Conservation (phyloP, 2,329 filamentous ascomycete genomes). For the Exophiala sp. region DNA sequence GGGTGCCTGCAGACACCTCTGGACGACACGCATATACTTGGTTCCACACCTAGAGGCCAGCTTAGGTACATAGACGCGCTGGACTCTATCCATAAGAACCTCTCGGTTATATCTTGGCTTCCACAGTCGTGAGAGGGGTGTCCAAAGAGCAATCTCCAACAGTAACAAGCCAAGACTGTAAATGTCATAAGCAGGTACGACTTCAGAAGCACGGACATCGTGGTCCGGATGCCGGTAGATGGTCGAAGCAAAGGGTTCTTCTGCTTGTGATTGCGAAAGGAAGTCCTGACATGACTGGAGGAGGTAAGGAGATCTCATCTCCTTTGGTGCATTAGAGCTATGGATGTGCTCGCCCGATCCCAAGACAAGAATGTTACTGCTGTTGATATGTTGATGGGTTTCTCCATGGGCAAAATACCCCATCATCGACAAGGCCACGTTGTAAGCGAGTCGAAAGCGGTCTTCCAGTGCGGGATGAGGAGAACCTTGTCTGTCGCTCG, state of each 20-base stretch:
- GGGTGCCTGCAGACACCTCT: conserved; percentile 58
- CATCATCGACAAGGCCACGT: conserved; percentile 55
- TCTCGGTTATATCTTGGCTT: conserved; percentile 61
- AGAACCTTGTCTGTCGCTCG: conserved; percentile 35
- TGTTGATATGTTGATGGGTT: conserved; percentile 62
- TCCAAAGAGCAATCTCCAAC: conserved; percentile 63
- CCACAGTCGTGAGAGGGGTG: conserved; percentile 59
- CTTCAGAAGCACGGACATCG: conserved; percentile 18
- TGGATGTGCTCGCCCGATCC: conserved; percentile 20
- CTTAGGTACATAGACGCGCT: conserved; percentile 60
- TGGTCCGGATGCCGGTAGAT: conserved; percentile 60
- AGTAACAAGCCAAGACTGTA: conserved; percentile 61
- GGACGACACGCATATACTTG: conserved; percentile 60
- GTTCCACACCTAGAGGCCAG: conserved; percentile 62
- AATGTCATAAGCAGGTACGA: conserved; percentile 48
- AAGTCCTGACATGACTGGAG: conserved; percentile 29
- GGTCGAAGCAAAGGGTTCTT: conserved; percentile 47
- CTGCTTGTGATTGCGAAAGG: conserved; percentile 17
- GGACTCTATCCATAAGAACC: conserved; percentile 62
- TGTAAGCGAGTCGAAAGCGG: conserved; percentile 59
- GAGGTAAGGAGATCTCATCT: conserved; percentile 30
- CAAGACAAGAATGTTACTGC: conserved; percentile 61
- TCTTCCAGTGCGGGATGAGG: conserved; percentile 52
- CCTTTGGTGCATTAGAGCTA: conserved; percentile 33
- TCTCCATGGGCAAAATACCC: conserved; percentile 56